Base-by-base conservation (phyloP, 306 rosid species). In the Medicago truncatula region DNA sequence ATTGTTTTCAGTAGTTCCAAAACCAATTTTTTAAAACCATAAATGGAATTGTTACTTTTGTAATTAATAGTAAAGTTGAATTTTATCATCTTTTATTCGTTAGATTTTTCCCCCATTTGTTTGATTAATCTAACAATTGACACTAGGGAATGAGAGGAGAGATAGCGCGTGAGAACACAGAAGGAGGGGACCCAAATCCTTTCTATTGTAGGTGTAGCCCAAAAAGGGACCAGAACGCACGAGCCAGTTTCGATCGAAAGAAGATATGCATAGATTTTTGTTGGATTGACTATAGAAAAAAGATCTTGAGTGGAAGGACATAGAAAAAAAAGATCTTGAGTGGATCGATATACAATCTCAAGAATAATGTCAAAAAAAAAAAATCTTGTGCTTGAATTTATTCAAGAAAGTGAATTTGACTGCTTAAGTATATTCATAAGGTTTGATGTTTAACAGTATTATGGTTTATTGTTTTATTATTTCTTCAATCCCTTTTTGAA, bases 281-380 rank as follows among this genome's bases (percentile, higher is more conserved):
- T 2, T 23, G 28, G 2, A 23, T 23, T 23, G 28, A 23, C 1
- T 23, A 23, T 23, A 1, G 28, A 23, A 23, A 23, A 23, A 23
- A 23, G 1, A 31, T 31, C 36, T 31, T 31, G 36, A 31, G 36
- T 31, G 36, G 36, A 31, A 3, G 6, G 36, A 46, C 17, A 73
- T 31, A 61, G 25, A 38, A 47, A 46, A 14, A 61, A 23, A 21
- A 23, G 28, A 23, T 46, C 25, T 68, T 40, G 4, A 50, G 43
- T 25, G 40, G 38, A 34, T 43, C 43, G 18, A 23, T 31, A 18
- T 57, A 70, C 43, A 36, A 18, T 83, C 68, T 25, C 57, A 73
- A 40, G 70, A 80, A 84, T 41, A 64, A 38, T 54, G 78, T 68
- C 25, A 34, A 39, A 61, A 54, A 77, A 56, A 25, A 1, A 28